phyloP scores from a whole-genome alignment of 345 rosid genomes.

The Hypericum androsaemum region DNA sequence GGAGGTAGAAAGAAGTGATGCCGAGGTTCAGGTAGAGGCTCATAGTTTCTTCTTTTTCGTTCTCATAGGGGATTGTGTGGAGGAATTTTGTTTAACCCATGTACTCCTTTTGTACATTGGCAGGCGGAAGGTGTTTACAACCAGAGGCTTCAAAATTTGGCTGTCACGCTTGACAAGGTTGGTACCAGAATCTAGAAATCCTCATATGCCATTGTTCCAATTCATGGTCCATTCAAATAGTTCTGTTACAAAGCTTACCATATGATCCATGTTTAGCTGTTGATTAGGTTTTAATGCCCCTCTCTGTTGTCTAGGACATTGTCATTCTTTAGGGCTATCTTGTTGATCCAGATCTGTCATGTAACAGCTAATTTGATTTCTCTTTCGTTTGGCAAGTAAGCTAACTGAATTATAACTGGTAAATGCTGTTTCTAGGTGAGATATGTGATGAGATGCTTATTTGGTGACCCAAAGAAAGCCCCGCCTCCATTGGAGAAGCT shows the following conservation, averaged over 20 bases:
- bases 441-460: slow-evolving; percentile 86
- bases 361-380: too few species aligned
- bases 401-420: not conserved
- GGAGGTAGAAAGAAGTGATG: slow-evolving; percentile 92
- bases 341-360: too few species aligned
- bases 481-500: slow-evolving; percentile 95
- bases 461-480: slow-evolving; percentile 87
- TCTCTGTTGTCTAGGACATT: too few species aligned
- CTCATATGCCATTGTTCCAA: not conserved
- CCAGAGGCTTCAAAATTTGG: slow-evolving; percentile 99
- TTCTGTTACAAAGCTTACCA: too few species aligned
- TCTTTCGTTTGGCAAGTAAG: too few species aligned
- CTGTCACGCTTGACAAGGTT: slow-evolving; percentile 98
- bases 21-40: slow-evolving; percentile 90
- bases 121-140: slow-evolving; percentile 99
- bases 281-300: too few species aligned
- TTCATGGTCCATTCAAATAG: not conserved
- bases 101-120: slow-evolving; percentile 18
- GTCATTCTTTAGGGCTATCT: too few species aligned
- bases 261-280: too few species aligned
- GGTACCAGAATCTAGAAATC: slow-evolving; percentile 5
- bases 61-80: not conserved
- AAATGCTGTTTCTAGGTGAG: slow-evolving; percentile 52
- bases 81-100: slow-evolving; percentile 7
- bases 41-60: not conserved